A percentile compares a stretch with the other conserved stretches of the same genome.
Evolutionary conservation across 2,329 filamentous ascomycete species (phyloP).

Genomic region (Hortaea werneckii): DNA sequence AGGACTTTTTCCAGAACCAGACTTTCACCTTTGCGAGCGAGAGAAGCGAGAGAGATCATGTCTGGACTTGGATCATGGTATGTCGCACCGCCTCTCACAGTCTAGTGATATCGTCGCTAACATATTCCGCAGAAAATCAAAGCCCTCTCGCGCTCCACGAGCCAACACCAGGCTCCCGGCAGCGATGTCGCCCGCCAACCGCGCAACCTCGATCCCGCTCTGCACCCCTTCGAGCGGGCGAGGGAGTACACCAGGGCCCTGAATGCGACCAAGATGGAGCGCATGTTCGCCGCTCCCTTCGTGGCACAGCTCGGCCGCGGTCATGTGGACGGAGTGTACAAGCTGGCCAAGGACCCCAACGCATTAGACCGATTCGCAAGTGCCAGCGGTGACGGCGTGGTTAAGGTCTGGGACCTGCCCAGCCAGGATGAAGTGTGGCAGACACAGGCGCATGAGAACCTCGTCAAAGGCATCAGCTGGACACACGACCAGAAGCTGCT

Average conservation of each 20-base stretch:
- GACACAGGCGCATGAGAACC: constrained; percentile 77
- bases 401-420: constrained; percentile 85
- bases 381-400: constrained; percentile 80
- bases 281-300: constrained; percentile 82
- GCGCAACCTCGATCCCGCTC: constrained; percentile 67
- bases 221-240: constrained; percentile 85
- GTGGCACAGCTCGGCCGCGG: constrained; percentile 77
- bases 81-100: background rate
- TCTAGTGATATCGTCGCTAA: background rate
- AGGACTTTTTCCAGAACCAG: background rate
- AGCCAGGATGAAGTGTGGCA: constrained; percentile 66
- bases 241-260: constrained; percentile 71
- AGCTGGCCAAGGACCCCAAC: constrained; percentile 38
- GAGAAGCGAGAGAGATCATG: background rate
- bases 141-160: constrained; percentile 55
- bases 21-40: no score
- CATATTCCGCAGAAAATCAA: constrained; percentile 43
- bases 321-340: constrained; percentile 71
- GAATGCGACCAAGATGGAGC: constrained; percentile 83
- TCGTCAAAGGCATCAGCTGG: constrained; percentile 87
- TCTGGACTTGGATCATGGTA: background rate
- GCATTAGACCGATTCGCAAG: constrained; percentile 51
- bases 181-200: constrained; percentile 55
- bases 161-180: constrained; percentile 56
- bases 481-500: constrained; percentile 75